Evolutionary conservation across 306 rosid genomes (phyloP).

Genomic region (Gleditsia sinensis): DNA sequence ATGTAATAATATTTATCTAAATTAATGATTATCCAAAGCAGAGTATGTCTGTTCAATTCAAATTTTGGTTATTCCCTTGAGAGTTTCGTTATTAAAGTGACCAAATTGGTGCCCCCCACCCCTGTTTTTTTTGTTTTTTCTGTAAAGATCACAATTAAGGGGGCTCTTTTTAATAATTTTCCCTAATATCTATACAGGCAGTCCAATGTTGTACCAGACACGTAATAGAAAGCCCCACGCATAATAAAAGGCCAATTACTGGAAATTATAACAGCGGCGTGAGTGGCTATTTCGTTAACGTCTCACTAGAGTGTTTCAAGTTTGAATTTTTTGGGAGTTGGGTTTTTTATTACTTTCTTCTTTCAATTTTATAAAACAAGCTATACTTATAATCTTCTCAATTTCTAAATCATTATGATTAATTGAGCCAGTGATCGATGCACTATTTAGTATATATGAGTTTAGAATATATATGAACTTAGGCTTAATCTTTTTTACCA

Average conservation of each 20-base stretch:
- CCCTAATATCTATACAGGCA: background rate
- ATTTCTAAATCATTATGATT: background rate
- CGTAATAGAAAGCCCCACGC: slow-evolving; percentile 11
- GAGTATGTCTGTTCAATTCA: too few species aligned
- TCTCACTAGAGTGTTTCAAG: background rate
- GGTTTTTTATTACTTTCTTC: too few species aligned
- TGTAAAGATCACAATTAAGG: too few species aligned
- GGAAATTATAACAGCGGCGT: background rate
- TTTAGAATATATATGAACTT: background rate
- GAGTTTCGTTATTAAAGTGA: too few species aligned
- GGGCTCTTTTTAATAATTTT: background rate
- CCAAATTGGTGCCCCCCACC: too few species aligned
- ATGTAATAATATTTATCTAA: too few species aligned
- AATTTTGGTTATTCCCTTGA: too few species aligned
- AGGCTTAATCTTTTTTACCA: background rate
- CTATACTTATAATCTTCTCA: background rate
- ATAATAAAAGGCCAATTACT: background rate
- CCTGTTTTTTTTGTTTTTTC: too few species aligned
- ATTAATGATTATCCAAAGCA: too few species aligned
- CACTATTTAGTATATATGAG: too few species aligned
- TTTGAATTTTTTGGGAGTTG: background rate
- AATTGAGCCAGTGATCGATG: too few species aligned
- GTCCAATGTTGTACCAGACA: slow-evolving; percentile 1
- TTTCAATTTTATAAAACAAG: background rate
- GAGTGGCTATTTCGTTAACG: background rate